phyloP scores from a whole-genome alignment of 495 filamentous ascomycete genomes.

The Penicillium coprophilum region DNA sequence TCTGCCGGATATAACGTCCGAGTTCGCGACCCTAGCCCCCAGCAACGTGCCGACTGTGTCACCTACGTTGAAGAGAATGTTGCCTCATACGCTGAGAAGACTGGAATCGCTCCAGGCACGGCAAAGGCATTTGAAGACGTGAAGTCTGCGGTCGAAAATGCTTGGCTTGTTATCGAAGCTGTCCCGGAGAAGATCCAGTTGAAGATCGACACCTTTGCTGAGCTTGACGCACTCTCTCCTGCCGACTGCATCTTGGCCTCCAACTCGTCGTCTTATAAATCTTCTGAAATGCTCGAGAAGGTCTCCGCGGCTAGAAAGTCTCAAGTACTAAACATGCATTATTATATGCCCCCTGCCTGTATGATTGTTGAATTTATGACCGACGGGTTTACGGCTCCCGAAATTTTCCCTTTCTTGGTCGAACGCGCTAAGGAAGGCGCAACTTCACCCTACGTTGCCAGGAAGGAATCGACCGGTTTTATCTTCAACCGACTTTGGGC shows the following conservation, averaged over 20 bases:
- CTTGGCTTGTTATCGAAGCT: constrained; percentile 54
- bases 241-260: constrained; percentile 52
- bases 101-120: constrained; percentile 25
- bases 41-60: constrained; percentile 35
- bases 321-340: constrained; percentile 49
- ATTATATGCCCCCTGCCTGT: constrained; percentile 46
- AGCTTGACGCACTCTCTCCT: constrained; percentile 44
- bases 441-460: constrained; percentile 41
- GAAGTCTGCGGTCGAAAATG: constrained; percentile 36
- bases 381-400: constrained; percentile 40
- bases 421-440: constrained; percentile 38
- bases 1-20: constrained; percentile 43
- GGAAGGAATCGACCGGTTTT: constrained; percentile 48
- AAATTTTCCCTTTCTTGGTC: constrained; percentile 45
- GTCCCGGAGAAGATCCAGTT: constrained; percentile 53
- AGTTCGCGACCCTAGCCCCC: constrained; percentile 40
- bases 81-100: constrained; percentile 34
- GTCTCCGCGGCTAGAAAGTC: constrained; percentile 33
- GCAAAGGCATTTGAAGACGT: constrained; percentile 34
- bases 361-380: constrained; percentile 54
- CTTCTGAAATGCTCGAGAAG: constrained; percentile 44
- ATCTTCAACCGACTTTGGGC: constrained; percentile 55
- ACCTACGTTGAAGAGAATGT: constrained; percentile 41
- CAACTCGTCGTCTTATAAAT: constrained; percentile 51
- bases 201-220: constrained; percentile 50